Conservation (phyloP, 352 stramenopile species). For the Phytophthora pisi region DNA sequence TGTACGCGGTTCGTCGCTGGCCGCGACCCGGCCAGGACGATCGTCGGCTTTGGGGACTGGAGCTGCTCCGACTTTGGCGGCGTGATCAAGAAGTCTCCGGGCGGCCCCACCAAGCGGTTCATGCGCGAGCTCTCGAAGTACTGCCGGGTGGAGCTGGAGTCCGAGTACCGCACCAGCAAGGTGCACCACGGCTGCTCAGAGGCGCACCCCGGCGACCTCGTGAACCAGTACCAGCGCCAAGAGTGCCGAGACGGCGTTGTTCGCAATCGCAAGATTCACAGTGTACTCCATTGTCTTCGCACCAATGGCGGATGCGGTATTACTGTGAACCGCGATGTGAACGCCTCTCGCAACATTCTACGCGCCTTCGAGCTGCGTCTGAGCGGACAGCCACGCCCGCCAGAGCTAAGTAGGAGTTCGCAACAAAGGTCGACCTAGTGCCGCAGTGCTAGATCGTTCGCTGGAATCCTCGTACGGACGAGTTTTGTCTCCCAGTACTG, state of each 20-base stretch:
- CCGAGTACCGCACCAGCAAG: not conserved
- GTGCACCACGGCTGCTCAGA: too few species aligned
- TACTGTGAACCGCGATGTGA: slow-evolving; percentile 1
- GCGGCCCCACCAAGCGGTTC: not conserved
- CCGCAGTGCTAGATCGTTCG: not conserved
- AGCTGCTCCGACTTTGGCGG: not conserved
- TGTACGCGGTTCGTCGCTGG: too few species aligned
- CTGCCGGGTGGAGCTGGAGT: not conserved
- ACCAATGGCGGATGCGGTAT: not conserved
- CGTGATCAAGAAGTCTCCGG: not conserved
- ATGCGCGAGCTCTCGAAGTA: not conserved
- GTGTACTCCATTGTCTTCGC: not conserved
- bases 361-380: not conserved
- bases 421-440: not conserved
- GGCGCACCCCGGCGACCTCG: not conserved
- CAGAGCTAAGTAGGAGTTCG: not conserved
- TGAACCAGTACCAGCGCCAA: not conserved
- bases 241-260: not conserved
- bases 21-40: too few species aligned
- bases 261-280: not conserved
- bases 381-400: not conserved
- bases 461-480: not conserved
- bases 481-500: too few species aligned
- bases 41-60: too few species aligned
- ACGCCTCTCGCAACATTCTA: not conserved